These are phyloP conservation scores for Fomitopsis palustris DNA, from an alignment of 1,284 basidiomycete genomes.

Conservation along the genomic window DNA sequence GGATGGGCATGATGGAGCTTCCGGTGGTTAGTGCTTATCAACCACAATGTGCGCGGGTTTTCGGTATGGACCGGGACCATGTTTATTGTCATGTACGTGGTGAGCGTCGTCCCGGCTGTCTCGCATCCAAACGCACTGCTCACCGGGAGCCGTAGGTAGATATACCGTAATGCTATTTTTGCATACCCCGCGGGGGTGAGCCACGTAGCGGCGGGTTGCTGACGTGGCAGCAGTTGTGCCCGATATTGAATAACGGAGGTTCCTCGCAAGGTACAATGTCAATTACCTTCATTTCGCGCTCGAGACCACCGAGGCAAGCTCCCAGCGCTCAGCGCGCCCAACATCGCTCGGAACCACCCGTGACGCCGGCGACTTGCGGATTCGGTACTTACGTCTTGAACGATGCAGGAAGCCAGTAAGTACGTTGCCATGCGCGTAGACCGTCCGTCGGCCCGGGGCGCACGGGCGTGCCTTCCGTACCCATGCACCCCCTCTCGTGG, in stretches of 20 bases:
- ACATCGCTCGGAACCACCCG: background rate
- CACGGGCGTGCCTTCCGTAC: background rate
- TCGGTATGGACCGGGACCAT: background rate
- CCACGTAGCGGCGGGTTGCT: background rate
- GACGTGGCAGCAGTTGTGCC: background rate
- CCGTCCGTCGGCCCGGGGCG: background rate
- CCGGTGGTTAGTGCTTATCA: conserved; percentile 1
- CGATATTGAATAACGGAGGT: background rate
- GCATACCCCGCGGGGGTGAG: background rate
- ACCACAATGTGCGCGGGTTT: background rate
- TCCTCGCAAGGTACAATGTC: background rate
- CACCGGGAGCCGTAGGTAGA: too few species aligned
- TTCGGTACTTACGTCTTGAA: background rate
- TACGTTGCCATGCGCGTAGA: background rate
- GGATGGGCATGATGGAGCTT: background rate
- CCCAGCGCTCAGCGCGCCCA: too few species aligned
- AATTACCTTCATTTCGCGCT: background rate
- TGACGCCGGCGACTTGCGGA: background rate
- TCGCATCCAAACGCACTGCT: background rate
- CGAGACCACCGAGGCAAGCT: too few species aligned
- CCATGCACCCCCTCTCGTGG: background rate
- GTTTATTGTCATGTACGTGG: background rate
- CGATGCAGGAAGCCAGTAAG: background rate
- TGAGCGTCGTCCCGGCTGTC: background rate
- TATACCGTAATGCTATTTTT: background rate